These are phyloP conservation scores for Coniochaeta sp. DNA, from an alignment of 2,329 filamentous ascomycete genomes.

Conservation along the genomic window DNA sequence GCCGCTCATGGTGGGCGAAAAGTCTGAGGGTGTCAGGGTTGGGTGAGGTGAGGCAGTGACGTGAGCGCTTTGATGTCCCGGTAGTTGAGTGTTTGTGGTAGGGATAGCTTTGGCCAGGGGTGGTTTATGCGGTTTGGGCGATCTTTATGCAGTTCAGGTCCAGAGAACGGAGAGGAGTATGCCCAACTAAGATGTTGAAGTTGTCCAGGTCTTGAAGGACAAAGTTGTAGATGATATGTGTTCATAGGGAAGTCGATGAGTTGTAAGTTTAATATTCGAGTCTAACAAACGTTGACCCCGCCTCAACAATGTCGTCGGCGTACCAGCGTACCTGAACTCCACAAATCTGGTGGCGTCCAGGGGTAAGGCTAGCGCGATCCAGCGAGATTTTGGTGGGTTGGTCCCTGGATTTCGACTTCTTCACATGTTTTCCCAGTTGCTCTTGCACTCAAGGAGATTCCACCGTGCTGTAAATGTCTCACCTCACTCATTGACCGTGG, in stretches of 20 bases:
- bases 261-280: too few species aligned
- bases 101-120: background rate
- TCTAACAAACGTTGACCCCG: too few species aligned
- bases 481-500: too few species aligned
- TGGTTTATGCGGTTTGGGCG: background rate
- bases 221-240: background rate
- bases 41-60: background rate
- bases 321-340: background rate
- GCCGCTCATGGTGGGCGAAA: conserved; percentile 14
- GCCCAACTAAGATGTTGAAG: too few species aligned
- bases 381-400: conserved; percentile 2
- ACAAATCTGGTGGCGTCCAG: background rate
- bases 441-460: too few species aligned
- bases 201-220: background rate
- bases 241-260: background rate
- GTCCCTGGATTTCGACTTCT: background rate
- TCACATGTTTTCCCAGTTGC: background rate
- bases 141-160: too few species aligned
- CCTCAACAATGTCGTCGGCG: conserved; percentile 1
- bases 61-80: background rate
- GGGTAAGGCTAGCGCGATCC: background rate
- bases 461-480: too few species aligned
- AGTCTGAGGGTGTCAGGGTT: background rate
- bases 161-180: too few species aligned
- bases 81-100: too few species aligned